Evolutionary conservation across 2,329 filamentous ascomycete genomes (phyloP), one percentile per base, ranked within the genome.

Genomic region (Penicillium hesseltinei): DNA sequence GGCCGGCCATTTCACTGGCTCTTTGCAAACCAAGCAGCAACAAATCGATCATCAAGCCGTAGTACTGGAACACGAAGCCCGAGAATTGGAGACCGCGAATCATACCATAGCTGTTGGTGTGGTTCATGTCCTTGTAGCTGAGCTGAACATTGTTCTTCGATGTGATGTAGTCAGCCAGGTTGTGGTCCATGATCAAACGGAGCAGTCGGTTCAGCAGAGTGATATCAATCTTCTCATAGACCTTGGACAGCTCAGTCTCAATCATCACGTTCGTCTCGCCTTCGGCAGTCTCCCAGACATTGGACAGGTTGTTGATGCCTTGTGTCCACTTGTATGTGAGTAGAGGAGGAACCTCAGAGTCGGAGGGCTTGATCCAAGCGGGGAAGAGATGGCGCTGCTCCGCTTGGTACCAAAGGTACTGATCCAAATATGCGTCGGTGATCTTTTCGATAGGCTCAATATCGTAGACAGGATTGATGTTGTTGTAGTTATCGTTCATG

Each of bases 51-150:
- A 99, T 93, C 60, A 99, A 81, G 46, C 95, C 94, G 68, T 99
- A 99, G 81, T 92, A 99, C 73, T 99, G 94, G 83, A 99, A 99
- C 23, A 99, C 94, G 62, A 99, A 99, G 0, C 91, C 94, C 2
- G 94, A 97, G 78, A 99, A 99, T 66, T 99, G 95, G 17, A 99
- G 83, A 66, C 95, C 94, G 69, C 94, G 91, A 69, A 99, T 97
- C 89, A 99, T 90, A 66, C 94, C 94, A 72, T 97, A 99, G 72
- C 91, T 95, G 78, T 99, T 99, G 72, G 95, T 94, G 71, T 99
- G 94, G 71, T 97, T 97, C 94, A 99, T 99, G 69, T 99, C 94
- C 80, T 99, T 99, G 82, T 99, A 99, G 61, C 95, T 97, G 62
- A 99, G 84, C 73, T 97, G 93, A 13, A 99, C 94, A 71, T 99